phyloP scores from a whole-genome alignment of 2,329 filamentous ascomycete species.

The Zasmidium citrigriseum region DNA sequence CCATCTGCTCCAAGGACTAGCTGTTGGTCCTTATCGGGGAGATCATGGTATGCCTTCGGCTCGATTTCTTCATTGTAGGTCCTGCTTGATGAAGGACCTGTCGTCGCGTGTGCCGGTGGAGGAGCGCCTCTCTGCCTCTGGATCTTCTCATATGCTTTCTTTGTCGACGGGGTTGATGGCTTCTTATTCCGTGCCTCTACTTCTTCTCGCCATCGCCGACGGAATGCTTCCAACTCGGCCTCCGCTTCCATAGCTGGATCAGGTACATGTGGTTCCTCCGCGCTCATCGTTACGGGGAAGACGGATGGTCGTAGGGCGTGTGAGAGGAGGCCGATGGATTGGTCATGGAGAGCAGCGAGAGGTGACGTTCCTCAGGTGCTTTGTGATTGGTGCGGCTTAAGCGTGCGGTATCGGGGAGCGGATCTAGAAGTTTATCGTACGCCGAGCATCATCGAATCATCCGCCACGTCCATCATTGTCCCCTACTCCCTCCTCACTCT shows the following conservation, averaged over 20 bases:
- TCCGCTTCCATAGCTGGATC: slow-evolving; percentile 37
- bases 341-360: background rate
- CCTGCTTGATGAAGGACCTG: slow-evolving; percentile 26
- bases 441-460: slow-evolving; percentile 9
- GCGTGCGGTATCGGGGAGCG: background rate
- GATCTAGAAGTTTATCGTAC: background rate
- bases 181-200: slow-evolving; percentile 57
- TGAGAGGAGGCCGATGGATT: background rate
- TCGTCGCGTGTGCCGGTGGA: slow-evolving; percentile 8
- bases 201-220: slow-evolving; percentile 82
- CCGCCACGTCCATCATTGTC: background rate
- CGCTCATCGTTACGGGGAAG: slow-evolving; percentile 11
- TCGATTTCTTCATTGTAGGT: slow-evolving; percentile 42
- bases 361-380: background rate
- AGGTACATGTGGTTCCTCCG: slow-evolving; percentile 3
- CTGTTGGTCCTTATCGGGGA: slow-evolving; percentile 48
- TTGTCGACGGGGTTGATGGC: slow-evolving; percentile 10
- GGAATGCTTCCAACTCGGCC: slow-evolving; percentile 81
- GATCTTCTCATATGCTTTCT: slow-evolving; percentile 6
- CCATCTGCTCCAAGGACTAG: slow-evolving; percentile 43
- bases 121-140: slow-evolving; percentile 11
- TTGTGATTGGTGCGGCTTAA: too few species aligned
- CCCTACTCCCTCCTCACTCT: background rate
- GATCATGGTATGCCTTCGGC: slow-evolving; percentile 46
- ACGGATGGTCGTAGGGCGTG: background rate